Evolutionary conservation across 257 asterid genomes (phyloP), one percentile per base, ranked within the genome.

Genomic region (Solanum sparsipilum): DNA sequence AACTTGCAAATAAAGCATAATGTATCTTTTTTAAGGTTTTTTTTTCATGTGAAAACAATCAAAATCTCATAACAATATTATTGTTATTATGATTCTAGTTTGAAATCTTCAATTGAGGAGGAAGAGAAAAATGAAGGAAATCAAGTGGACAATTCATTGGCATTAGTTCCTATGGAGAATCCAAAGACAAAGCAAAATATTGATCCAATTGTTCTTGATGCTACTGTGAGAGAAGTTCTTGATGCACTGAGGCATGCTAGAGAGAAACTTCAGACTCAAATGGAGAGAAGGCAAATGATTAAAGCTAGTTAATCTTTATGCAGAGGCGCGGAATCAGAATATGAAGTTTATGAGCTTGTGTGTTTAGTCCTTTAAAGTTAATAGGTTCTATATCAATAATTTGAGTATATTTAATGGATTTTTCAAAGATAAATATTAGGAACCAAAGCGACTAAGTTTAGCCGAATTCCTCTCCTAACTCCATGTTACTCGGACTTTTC

Each of bases 131-230:
- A 76, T 34, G 73, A 36, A 86, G 89, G 39, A 79, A 44, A 46
- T 20, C 76, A 38, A 34, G 87, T 89, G 44, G 48, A 83, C 29
- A 31, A 78, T 9, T 93, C 98, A 12, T 90, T 89, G 90, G 92
- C 92, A 81, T 84, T 96, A 34, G 93, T 94, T 32, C 18, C 60
- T 25, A 29, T 93, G 10, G 93, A 89, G 67, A 71, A 35, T 44
- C 92, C 83, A 10, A 89, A 92, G 86, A 48, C 84, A 79, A 56
- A 83, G 29, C 81, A 48, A 63, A 58, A 32, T 9, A 52, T 93
- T 78, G 95, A 94, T 91, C 95, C 95, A 29, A 93, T 84, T 70
- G 93, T 92, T 68, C 95, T 95, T 85, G 98, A 94, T 90, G 90
- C 93, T 12, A 90, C 96, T 15, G 98, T 94, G 84, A 92, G 88